Base-by-base conservation (phyloP, 2,329 filamentous ascomycete genomes). In the Teratosphaeria destructans region DNA sequence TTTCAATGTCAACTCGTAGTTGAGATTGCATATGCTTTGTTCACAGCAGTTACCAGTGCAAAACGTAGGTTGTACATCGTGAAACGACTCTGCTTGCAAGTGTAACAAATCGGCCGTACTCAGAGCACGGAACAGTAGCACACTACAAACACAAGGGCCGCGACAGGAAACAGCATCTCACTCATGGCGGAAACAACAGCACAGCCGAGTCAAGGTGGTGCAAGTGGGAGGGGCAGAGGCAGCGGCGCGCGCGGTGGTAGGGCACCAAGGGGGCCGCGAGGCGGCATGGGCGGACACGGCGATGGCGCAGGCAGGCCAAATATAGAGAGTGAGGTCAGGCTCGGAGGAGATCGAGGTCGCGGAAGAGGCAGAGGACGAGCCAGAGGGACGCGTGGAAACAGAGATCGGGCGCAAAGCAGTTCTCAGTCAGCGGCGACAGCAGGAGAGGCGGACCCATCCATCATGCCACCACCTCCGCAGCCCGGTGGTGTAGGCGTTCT, bases 401-500 rank as follows among this genome's bases (percentile, higher is more conserved):
- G 57, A 55, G 64, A 57, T 37, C 47, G 56, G 55, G 59, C 58
- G 27, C 52, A 59, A 35, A 61, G 60, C 47, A 57, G 57, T 14
- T 29, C 58, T 37, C 59, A 58, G 55, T 32, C 55, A 55, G 58
- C n/a, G 39, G 60, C 16, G 37, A 11, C 26, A 16, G 23, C 37
- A 11, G 57, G 55, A 27, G 53, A 58, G n/a, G 52, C 54, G 19
- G 58, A 66, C 49, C 64, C 64, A 63, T 61, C 67, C 19, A 63
- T 64, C 56, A 54, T 62, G 59, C 67, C 73, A 67, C 74, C 75
- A 64, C 75, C 74, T 54, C 74, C 72, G 16, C 68, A 70, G 59
- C 68, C 65, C 59, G 67, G 70, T 62, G 69, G 71, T 62, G 67
- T 62, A 57, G 67, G 70, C 72, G 75, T 70, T 73, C 75, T 74